phyloP scores from a whole-genome alignment of 2,329 filamentous ascomycete species.

The Cordyceps pruinosa region DNA sequence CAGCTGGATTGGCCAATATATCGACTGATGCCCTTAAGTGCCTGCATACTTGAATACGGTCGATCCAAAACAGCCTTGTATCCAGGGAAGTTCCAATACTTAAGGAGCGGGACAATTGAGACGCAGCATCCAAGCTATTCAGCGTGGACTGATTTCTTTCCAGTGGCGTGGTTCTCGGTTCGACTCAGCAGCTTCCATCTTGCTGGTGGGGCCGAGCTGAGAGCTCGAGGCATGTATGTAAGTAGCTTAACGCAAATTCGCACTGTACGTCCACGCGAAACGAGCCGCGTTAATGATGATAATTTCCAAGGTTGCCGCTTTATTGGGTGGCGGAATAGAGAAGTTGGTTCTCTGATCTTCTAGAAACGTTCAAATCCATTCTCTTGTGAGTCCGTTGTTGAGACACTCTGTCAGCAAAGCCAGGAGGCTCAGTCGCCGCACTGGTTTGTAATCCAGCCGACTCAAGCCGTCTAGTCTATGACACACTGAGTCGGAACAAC shows the following conservation, averaged over 20 bases:
- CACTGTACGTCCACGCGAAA: not conserved
- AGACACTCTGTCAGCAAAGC: not conserved
- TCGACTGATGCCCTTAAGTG: not conserved
- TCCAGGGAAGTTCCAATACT: not conserved
- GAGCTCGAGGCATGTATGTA: too few relatives aligned
- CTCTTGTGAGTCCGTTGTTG: not conserved
- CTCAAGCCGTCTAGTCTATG: not conserved
- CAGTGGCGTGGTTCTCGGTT: constrained; percentile 8
- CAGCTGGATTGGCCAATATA: not conserved
- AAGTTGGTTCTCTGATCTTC: not conserved
- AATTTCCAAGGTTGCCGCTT: not conserved
- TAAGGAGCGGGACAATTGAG: not conserved
- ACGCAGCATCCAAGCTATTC: not conserved
- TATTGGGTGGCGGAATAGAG: not conserved
- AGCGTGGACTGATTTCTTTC: constrained; percentile 10
- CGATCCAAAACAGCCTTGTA: not conserved
- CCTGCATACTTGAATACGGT: not conserved
- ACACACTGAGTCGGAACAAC: not conserved
- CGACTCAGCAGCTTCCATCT: constrained; percentile 7
- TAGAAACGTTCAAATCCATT: not conserved
- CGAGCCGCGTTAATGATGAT: not conserved
- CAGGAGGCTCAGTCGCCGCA: not conserved
- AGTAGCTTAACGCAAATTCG: not conserved
- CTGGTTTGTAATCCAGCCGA: not conserved
- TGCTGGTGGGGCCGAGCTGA: not conserved